Evolutionary conservation across 2,329 filamentous ascomycete genomes (phyloP).

Genomic region (Cladosporium sp.): DNA sequence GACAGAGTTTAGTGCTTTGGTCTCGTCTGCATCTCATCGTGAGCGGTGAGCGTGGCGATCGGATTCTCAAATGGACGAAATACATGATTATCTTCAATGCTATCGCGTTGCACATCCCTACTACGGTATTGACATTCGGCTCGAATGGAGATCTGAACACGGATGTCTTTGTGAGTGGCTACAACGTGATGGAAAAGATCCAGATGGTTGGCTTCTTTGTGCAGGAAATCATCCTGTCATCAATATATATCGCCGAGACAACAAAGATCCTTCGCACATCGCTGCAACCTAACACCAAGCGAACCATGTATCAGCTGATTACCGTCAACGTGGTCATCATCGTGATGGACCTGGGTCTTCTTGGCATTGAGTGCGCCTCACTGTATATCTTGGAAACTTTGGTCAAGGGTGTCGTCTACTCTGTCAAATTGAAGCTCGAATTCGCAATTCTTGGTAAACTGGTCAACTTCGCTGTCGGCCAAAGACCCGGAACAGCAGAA

Average conservation of each 20-base stretch:
- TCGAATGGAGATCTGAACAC: conserved; percentile 36
- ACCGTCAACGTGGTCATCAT: conserved; percentile 37
- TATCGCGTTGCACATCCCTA: conserved; percentile 51
- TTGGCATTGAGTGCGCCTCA: conserved; percentile 31
- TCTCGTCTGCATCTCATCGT: conserved; percentile 59
- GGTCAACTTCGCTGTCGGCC: conserved; percentile 24
- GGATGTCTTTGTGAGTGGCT: conserved; percentile 32
- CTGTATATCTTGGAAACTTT: conserved; percentile 33
- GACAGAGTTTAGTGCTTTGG: conserved; percentile 59
- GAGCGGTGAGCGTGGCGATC: conserved; percentile 38
- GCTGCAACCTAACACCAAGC: conserved; percentile 19
- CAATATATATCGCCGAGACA: conserved; percentile 30
- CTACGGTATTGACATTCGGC: conserved; percentile 54
- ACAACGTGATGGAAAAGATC: conserved; percentile 42
- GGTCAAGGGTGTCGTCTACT: conserved; percentile 35
- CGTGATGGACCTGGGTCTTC: conserved; percentile 32
- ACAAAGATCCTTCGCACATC: conserved; percentile 21
- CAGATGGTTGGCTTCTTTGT: conserved; percentile 43
- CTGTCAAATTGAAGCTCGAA: conserved; percentile 33
- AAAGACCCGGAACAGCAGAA: conserved; percentile 12
- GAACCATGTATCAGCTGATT: conserved; percentile 34
- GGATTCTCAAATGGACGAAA: conserved; percentile 47
- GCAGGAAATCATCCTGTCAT: conserved; percentile 34
- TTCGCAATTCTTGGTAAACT: conserved; percentile 30
- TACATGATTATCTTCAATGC: conserved; percentile 56